Evolutionary conservation across 192 early-diverging fungal genomes (phyloP), one percentile per base, ranked within the genome.

Genomic region (Paraglomus occultum): DNA sequence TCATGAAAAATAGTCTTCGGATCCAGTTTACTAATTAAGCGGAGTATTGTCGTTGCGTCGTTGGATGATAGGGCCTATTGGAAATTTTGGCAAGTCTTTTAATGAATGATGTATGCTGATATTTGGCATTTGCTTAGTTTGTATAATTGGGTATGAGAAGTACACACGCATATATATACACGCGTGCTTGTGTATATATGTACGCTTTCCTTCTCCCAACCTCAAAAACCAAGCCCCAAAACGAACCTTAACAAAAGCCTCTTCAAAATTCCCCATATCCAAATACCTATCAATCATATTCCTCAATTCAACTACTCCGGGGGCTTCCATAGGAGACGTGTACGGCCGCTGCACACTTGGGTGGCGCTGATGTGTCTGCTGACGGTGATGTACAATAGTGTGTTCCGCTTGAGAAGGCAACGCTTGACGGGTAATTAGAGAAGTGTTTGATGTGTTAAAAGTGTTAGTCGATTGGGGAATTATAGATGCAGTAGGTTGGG

Each of bases 41-140:
- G 73, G 4, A 74, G 62, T 0, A 82, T 76, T 11, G 62, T 9
- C 43, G 47, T 63, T 10, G 72, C 39, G 8, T 82, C 80, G 51
- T 74, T 75, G 9, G 76, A 72, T 17, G 77, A 75, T 42, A 82
- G 58, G 17, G 75, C 80, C 71, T 82, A 44, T 31, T 23, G 8
- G 18, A 23, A 55, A 23, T 31, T 31, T 31, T 31, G 31, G 3
- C 31, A 31, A 31, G 3, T 31, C 3, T 31, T 31, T 31, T 31
- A 31, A 31, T 31, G 31, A 31, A 31, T 31, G 31, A 31, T 31
- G 31, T 31, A 31, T 3, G 31, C 31, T 31, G 31, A 31, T 31
- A 31, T 31, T 31, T 31, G 31, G 31, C 31, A 31, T 31, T 31
- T 31, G 31, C 31, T 31, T 31, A 31, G 31, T 31, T 31, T 31